Evolutionary conservation across 352 stramenopile genomes (phyloP).

Genomic region (Blastocystis hominis): DNA sequence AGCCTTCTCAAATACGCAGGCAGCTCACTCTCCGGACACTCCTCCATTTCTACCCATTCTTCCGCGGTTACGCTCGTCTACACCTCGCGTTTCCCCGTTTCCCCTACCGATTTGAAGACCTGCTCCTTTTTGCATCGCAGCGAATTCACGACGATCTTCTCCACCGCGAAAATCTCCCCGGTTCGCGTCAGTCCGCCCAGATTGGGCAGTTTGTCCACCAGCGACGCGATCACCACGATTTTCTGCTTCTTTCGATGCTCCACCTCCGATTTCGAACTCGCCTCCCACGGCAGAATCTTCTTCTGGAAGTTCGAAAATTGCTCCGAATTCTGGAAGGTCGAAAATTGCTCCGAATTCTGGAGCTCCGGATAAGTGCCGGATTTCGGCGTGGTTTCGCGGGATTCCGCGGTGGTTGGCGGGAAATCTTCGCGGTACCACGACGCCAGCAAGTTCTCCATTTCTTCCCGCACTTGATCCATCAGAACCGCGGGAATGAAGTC

Average conservation of each 20-base stretch:
- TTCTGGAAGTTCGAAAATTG: slow-evolving; percentile 46
- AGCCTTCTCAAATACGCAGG: slow-evolving; percentile 61
- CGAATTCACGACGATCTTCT: slow-evolving; percentile 71
- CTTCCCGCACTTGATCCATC: neutral
- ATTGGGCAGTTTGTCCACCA: slow-evolving; percentile 77
- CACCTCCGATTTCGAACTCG: neutral
- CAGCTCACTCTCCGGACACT: slow-evolving; percentile 62
- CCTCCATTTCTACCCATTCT: slow-evolving; percentile 75
- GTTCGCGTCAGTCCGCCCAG: slow-evolving; percentile 73
- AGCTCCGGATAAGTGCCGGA: neutral
- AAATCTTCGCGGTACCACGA: slow-evolving; percentile 22
- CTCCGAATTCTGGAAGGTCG: neutral
- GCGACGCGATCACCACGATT: slow-evolving; percentile 57
- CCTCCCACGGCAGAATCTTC: slow-evolving; percentile 58
- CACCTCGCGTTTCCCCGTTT: neutral
- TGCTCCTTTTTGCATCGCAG: slow-evolving; percentile 67
- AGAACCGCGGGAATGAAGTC: neutral
- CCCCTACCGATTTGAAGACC: slow-evolving; percentile 62
- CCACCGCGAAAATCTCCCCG: slow-evolving; percentile 76
- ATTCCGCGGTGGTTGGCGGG: neutral
- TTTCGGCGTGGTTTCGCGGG: neutral
- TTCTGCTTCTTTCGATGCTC: neutral
- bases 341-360: neutral
- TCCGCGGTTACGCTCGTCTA: slow-evolving; percentile 73
- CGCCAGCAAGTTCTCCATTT: neutral